These are phyloP conservation scores for Pythium aquatile DNA, from an alignment of 352 stramenopile species.

Conservation along the genomic window DNA sequence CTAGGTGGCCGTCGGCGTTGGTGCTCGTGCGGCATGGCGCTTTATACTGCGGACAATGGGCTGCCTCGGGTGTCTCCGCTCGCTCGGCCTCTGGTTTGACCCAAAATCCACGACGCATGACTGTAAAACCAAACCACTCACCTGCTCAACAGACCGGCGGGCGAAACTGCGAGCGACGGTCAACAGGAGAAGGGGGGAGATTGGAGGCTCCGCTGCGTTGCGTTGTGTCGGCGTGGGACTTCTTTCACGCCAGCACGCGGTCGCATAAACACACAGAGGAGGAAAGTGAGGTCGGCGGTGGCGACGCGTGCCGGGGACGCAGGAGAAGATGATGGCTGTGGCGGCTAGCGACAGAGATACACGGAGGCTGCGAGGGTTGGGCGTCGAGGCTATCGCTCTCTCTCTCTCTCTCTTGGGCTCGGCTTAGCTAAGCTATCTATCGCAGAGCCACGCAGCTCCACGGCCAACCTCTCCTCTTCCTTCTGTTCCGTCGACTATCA, in stretches of 20 bases:
- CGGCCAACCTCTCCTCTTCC: not conserved
- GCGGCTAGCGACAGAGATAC: not conserved
- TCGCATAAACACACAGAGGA: conserved; percentile 22
- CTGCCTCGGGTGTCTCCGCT: not conserved
- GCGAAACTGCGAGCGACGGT: not conserved
- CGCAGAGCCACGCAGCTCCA: conserved; percentile 14
- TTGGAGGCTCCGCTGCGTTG: not conserved
- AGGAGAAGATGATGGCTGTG: not conserved
- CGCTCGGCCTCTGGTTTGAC: conserved; percentile 1
- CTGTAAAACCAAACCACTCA: conserved; percentile 8
- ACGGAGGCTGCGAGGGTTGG: not conserved
- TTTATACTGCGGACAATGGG: not conserved
- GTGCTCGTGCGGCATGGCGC: conserved; percentile 14
- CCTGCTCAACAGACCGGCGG: not conserved
- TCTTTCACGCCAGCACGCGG: conserved; percentile 2
- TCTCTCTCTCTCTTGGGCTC: too few species aligned
- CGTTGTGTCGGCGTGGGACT: not conserved
- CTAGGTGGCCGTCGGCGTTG: conserved; percentile 19
- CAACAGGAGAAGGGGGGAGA: not conserved
- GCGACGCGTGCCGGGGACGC: not conserved
- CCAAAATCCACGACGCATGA: not conserved
- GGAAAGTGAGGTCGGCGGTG: not conserved
- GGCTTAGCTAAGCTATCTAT: not conserved
- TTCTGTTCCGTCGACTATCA: conserved; percentile 23
- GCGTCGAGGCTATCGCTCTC: not conserved